Percentiles rank a stretch among this genome's conserved stretches.
These are phyloP conservation scores for Arxiozyma heterogenica DNA, from an alignment of 1,139 yeast genomes.

Conservation along the genomic window DNA sequence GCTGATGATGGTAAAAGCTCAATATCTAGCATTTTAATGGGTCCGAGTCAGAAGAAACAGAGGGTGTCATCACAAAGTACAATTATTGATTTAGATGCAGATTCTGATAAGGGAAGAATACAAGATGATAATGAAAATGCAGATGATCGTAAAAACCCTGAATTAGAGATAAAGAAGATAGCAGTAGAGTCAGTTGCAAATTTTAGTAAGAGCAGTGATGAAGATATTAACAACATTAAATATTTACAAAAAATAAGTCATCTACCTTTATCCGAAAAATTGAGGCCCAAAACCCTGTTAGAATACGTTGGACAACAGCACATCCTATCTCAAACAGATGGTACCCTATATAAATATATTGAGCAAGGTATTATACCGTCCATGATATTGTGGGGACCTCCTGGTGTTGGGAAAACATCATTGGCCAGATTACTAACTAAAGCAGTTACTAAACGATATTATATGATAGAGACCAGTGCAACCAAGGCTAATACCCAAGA, in stretches of 20 bases:
- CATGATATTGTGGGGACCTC: slow-evolving; percentile 89
- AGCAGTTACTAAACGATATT: slow-evolving; percentile 36
- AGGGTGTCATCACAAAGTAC: not conserved
- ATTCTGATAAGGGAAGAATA: not conserved
- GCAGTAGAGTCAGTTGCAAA: slow-evolving; percentile 1
- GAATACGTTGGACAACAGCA: slow-evolving; percentile 86
- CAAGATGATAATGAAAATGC: not conserved
- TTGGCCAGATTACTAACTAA: slow-evolving; percentile 39
- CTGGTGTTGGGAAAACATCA: slow-evolving; percentile 94
- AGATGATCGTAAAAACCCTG: not conserved
- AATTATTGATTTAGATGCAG: slow-evolving; percentile 9
- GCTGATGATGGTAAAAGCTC: not conserved
- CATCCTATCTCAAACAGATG: slow-evolving; percentile 57
- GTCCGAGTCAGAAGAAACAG: not conserved
- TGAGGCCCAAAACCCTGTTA: slow-evolving; percentile 63
- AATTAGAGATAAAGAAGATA: not conserved
- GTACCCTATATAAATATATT: slow-evolving; percentile 63
- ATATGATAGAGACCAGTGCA: slow-evolving; percentile 81
- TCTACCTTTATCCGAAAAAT: slow-evolving; percentile 77
- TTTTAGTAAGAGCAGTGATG: slow-evolving; percentile 3
- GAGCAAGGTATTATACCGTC: slow-evolving; percentile 61
- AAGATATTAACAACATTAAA: slow-evolving; percentile 28
- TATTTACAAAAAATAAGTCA: slow-evolving; percentile 40
- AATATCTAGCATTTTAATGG: slow-evolving; percentile 1
- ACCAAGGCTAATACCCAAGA: slow-evolving; percentile 67